A percentile compares a stretch with the other conserved stretches of the same genome.
These are phyloP conservation scores for Ogataea salicorniae DNA, from an alignment of 805 yeast species.

Conservation along the genomic window DNA sequence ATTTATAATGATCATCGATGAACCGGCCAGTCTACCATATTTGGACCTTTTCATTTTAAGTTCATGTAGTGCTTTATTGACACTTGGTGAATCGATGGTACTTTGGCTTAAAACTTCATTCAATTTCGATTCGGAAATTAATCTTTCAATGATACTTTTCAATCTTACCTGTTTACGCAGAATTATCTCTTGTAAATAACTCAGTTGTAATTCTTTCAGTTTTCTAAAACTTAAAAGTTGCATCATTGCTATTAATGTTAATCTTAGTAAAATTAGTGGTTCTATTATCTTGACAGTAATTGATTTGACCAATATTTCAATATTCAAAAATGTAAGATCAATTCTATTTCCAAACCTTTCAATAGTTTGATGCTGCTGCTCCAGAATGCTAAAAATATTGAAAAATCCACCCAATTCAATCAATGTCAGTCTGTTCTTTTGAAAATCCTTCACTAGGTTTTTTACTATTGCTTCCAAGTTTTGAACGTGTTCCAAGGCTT, in stretches of 20 bases:
- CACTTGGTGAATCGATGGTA: conserved; percentile 28
- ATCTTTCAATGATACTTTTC: conserved; percentile 22
- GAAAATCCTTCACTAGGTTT: conserved; percentile 36
- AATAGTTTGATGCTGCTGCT: conserved; percentile 31
- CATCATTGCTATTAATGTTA: conserved; percentile 38
- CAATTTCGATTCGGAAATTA: conserved; percentile 20
- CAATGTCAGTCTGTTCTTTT: conserved; percentile 33
- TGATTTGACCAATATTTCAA: conserved; percentile 39
- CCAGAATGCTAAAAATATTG: conserved; percentile 48
- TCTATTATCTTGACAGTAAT: conserved; percentile 43
- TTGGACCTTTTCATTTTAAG: conserved; percentile 16
- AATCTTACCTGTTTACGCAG: conserved; percentile 34
- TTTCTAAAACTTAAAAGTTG: conserved; percentile 46
- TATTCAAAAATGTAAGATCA: conserved; percentile 45
- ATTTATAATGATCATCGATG: conserved; percentile 14
- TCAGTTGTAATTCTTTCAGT: conserved; percentile 45
- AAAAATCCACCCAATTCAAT: conserved; percentile 53
- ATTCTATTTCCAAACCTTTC: conserved; percentile 51
- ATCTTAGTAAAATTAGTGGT: conserved; percentile 43
- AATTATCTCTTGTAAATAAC: conserved; percentile 35
- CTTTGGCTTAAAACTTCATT: conserved; percentile 22
- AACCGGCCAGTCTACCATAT: conserved; percentile 1
- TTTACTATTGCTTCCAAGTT: conserved; percentile 34
- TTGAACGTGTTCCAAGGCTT: conserved; percentile 10
- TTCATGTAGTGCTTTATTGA: conserved; percentile 27